phyloP scores from a whole-genome alignment of 495 filamentous ascomycete species.

The Trichoderma reesei region DNA sequence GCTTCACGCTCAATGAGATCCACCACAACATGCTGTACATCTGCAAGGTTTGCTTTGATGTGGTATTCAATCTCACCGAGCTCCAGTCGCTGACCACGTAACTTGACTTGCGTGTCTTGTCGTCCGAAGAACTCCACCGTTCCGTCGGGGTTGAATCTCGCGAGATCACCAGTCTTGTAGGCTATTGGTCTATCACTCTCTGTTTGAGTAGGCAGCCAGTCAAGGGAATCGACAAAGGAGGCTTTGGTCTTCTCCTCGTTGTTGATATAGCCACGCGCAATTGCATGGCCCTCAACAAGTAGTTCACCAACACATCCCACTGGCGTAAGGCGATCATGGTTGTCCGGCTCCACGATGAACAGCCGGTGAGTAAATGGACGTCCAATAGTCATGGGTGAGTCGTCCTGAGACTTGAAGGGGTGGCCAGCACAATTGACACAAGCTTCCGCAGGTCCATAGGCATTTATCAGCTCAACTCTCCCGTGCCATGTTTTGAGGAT shows the following conservation, averaged over 20 bases:
- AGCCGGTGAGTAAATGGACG: background rate
- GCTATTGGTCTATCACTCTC: background rate
- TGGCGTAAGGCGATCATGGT: background rate
- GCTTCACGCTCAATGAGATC: background rate
- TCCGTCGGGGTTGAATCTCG: background rate
- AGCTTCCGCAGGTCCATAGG: background rate
- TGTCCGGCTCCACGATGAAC: background rate
- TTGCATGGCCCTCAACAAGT: constrained; percentile 1
- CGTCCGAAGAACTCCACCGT: background rate
- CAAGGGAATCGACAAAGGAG: constrained; percentile 14
- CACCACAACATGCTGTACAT: background rate
- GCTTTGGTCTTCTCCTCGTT: constrained; percentile 14
- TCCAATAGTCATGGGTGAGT: background rate
- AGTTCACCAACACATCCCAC: constrained; percentile 8
- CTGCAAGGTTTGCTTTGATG: background rate
- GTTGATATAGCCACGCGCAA: constrained; percentile 7
- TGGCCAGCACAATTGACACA: constrained; percentile 24
- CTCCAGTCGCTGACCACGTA: background rate
- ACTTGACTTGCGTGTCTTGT: constrained; percentile 2
- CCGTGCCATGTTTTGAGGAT: background rate
- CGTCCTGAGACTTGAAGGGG: constrained; percentile 17
- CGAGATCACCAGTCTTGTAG: background rate
- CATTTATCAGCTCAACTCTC: constrained; percentile 13
- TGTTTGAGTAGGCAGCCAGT: background rate
- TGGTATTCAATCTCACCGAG: constrained; percentile 5